Conservation (phyloP, 208 protist genomes). For the Leishmania amazonensis region DNA sequence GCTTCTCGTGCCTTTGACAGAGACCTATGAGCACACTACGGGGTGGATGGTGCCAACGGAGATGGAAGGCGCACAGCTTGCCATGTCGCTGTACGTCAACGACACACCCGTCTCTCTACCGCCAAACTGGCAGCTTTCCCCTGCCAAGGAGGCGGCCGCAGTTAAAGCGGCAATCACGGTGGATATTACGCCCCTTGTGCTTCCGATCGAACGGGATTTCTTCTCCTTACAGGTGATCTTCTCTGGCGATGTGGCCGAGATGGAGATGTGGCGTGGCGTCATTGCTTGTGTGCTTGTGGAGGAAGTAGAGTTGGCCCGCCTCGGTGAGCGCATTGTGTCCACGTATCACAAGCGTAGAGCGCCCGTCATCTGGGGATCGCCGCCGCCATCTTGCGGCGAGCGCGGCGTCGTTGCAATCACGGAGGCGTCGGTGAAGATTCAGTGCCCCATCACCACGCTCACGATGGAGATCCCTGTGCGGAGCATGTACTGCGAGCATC, state of each 20-base stretch:
- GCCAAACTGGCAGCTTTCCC: slow-evolving; percentile 55
- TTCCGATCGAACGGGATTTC: slow-evolving; percentile 29
- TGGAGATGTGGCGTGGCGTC: slow-evolving; percentile 68
- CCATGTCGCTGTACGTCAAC: slow-evolving; percentile 80
- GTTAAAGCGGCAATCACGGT: slow-evolving; percentile 57
- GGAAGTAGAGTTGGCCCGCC: slow-evolving; percentile 29
- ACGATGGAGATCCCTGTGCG: slow-evolving; percentile 67
- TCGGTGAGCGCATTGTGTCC: slow-evolving; percentile 44
- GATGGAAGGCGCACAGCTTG: slow-evolving; percentile 44
- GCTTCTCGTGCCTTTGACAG: slow-evolving; percentile 66
- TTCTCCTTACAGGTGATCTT: slow-evolving; percentile 67
- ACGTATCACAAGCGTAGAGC: slow-evolving; percentile 32
- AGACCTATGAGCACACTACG: slow-evolving; percentile 50
- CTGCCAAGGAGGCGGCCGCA: slow-evolving; percentile 59
- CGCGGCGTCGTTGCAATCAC: slow-evolving; percentile 49
- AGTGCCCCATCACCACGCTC: slow-evolving; percentile 71
- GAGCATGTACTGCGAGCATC: slow-evolving; percentile 66
- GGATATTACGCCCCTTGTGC: slow-evolving; percentile 66
- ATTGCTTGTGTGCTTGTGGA: slow-evolving; percentile 79
- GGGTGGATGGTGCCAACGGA: slow-evolving; percentile 79
- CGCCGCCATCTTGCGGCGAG: neutral
- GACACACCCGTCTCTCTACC: slow-evolving; percentile 41
- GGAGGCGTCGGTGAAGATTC: slow-evolving; percentile 48
- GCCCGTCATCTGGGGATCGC: neutral
- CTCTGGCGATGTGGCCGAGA: slow-evolving; percentile 44